Base-by-base conservation (phyloP, 2,329 filamentous ascomycete species). In the Ceratocystis cubensis region DNA sequence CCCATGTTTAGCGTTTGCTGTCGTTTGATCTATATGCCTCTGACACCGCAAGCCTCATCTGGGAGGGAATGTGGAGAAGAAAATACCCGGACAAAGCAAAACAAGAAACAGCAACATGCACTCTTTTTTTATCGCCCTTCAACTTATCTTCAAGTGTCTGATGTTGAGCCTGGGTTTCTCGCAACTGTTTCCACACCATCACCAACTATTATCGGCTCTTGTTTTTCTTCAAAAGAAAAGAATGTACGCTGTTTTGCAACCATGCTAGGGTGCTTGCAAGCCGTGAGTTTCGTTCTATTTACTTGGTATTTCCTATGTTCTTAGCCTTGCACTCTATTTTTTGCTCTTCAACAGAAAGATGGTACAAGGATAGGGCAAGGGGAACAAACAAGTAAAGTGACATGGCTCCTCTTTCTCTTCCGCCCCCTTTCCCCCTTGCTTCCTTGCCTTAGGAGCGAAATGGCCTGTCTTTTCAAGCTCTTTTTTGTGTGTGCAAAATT, bases 61-160 rank as follows among this genome's bases (percentile, higher is more conserved):
- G 13, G 3, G 15, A 44, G 41, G 7, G 37, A 15, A 41, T 41
- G 37, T 15, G 37, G 37, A 41, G 37, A 15, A 15, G 15, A 41
- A 13, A 41, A 15, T 4, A 13, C 37, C 37, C 37, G 13, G 37
- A 15, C 37, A 41, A 41, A 41, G 37, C 37, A 41, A 41, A 41
- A 41, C 10, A 41, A 41, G 10, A 41, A 15, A 15, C 3, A 41
- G 37, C 10, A 41, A 41, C 3, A 41, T 4, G 37, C 37, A 3
- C 37, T 41, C 4, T 5, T 41, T 33, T 28, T 33, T 33, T 15
- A 41, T 41, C 37, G 3, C 37, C 37, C 37, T 41, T 41, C 37
- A 41, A 41, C 37, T 25, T 44, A 28, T 30, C 61, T 46, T 44
- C 44, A n/a, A 62, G 61, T 46, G 61, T 63, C 46, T 63, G 37